Conservation (phyloP, 1,139 yeast genomes). For the Saccharomyces uvarum region DNA sequence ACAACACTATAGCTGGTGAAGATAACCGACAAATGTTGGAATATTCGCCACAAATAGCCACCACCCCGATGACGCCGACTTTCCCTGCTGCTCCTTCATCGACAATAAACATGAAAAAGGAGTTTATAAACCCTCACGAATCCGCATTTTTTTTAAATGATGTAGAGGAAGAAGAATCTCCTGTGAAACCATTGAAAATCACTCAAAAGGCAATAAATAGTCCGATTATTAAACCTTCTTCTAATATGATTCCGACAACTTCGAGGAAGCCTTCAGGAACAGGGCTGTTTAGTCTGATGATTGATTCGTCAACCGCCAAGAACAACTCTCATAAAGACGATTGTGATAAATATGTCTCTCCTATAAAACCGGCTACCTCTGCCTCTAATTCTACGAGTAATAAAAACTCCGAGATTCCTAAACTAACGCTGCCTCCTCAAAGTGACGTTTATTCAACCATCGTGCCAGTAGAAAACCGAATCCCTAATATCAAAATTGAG, state of each 20-base stretch:
- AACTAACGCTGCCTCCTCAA: not conserved
- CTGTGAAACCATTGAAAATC: constrained; percentile 33
- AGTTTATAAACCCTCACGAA: constrained; percentile 3
- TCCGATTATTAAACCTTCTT: constrained; percentile 12
- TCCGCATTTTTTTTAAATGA: constrained; percentile 5
- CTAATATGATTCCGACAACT: constrained; percentile 2
- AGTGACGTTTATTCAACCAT: not conserved
- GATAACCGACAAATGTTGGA: not conserved
- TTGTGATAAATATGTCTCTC: not conserved
- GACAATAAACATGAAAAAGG: not conserved
- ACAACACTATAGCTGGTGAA: not conserved
- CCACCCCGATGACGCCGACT: constrained; percentile 9
- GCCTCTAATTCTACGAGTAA: not conserved
- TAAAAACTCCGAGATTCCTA: not conserved
- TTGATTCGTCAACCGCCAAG: constrained; percentile 12
- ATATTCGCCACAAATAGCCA: not conserved
- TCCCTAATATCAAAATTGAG: not conserved
- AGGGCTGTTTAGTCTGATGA: constrained; percentile 24
- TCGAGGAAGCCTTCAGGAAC: constrained; percentile 29
- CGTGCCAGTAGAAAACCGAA: not conserved
- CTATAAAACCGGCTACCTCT: not conserved
- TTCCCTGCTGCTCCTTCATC: constrained; percentile 6
- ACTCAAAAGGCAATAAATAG: constrained; percentile 27
- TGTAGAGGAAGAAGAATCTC: constrained; percentile 23
- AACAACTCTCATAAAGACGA: constrained; percentile 1